Percentiles rank a stretch among this genome's conserved stretches.
phyloP scores from a whole-genome alignment of 1,284 basidiomycete species.

The Sutorius eximius region DNA sequence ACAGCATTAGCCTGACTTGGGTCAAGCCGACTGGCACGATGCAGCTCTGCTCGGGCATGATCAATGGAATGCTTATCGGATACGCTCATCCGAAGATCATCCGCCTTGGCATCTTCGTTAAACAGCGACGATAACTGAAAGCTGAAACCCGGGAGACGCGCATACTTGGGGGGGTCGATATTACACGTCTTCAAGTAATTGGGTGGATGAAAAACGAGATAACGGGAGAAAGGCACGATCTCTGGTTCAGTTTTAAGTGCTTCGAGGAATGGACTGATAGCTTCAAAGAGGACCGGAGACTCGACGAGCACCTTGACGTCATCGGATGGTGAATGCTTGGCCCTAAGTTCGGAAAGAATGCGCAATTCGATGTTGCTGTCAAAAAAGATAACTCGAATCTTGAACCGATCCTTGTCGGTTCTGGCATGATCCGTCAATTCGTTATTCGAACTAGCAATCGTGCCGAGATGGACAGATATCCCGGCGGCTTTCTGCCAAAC shows the following conservation, averaged over 20 bases:
- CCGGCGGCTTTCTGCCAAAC: slow-evolving; percentile 40
- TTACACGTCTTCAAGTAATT: slow-evolving; percentile 32
- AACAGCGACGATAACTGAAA: slow-evolving; percentile 51
- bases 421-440: slow-evolving; percentile 45
- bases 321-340: slow-evolving; percentile 3
- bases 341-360: slow-evolving; percentile 41
- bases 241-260: slow-evolving; percentile 52
- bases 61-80: slow-evolving; percentile 26
- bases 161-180: slow-evolving; percentile 51
- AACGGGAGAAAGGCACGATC: slow-evolving; percentile 51
- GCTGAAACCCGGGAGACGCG: slow-evolving; percentile 46
- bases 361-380: slow-evolving; percentile 49
- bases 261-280: slow-evolving; percentile 62
- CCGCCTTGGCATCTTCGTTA: slow-evolving; percentile 15
- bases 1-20: slow-evolving; percentile 68
- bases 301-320: slow-evolving; percentile 49
- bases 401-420: slow-evolving; percentile 31
- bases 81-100: slow-evolving; percentile 21
- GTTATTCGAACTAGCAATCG: slow-evolving; percentile 40
- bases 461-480: slow-evolving; percentile 48
- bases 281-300: slow-evolving; percentile 58
- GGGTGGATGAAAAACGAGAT: slow-evolving; percentile 45
- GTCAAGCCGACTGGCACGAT: slow-evolving; percentile 53
- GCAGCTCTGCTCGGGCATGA: slow-evolving; percentile 43
- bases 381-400: slow-evolving; percentile 51